These are phyloP conservation scores for Gynostemma pentaphyllum DNA, from an alignment of 306 rosid species.

Conservation along the genomic window DNA sequence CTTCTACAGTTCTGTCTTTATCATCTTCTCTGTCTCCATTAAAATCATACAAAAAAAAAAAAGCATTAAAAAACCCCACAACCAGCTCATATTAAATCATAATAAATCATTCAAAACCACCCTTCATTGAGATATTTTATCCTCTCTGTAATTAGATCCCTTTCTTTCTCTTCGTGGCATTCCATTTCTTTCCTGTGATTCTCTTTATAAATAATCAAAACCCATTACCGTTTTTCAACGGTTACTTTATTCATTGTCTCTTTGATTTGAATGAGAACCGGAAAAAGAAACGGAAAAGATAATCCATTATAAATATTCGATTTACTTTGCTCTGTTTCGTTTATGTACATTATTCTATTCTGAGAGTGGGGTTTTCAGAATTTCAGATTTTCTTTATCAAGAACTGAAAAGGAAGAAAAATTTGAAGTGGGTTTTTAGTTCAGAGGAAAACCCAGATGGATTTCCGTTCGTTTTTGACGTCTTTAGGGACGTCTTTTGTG, in stretches of 20 bases:
- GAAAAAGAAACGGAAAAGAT: background rate
- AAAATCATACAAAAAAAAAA: background rate
- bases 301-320: background rate
- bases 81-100: background rate
- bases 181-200: background rate
- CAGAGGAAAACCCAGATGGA: conserved; percentile 45
- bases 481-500: conserved; percentile 69
- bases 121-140: background rate
- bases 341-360: background rate
- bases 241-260: conserved; percentile 3
- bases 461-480: conserved; percentile 68
- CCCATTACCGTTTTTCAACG: conserved; percentile 8
- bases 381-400: conserved; percentile 2
- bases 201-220: background rate
- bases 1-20: background rate
- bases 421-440: background rate
- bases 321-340: background rate
- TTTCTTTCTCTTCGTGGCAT: background rate
- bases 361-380: background rate
- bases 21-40: background rate
- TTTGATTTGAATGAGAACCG: background rate
- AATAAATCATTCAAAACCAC: background rate
- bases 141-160: background rate
- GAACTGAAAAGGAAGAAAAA: background rate
- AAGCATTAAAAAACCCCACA: conserved; percentile 9